A percentile compares a stretch with the other conserved stretches of the same genome.
Conservation (phyloP, 345 rosid genomes). For the Murraya koenigii region DNA sequence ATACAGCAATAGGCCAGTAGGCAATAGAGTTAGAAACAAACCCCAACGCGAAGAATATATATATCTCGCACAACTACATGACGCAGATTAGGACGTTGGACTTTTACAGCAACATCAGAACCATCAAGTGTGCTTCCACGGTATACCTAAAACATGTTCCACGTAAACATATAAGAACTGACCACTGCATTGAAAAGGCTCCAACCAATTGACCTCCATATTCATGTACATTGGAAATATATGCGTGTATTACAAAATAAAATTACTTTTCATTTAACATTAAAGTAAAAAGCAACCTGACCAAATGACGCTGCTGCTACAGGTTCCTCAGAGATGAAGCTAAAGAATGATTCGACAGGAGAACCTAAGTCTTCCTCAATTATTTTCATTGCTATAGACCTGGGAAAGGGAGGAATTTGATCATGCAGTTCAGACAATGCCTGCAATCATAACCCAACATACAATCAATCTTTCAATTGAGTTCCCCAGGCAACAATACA, state of each 20-base stretch:
- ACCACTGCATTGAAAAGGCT: neutral
- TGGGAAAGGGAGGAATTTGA: constrained; percentile 84
- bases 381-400: constrained; percentile 63
- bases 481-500: neutral
- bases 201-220: neutral
- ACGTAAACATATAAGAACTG: constrained; percentile 10
- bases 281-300: constrained; percentile 51
- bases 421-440: constrained; percentile 90
- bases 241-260: neutral
- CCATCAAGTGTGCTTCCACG: constrained; percentile 76
- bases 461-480: neutral
- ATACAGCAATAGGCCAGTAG: neutral
- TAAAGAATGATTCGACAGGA: constrained; percentile 63
- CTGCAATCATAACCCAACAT: constrained; percentile 44
- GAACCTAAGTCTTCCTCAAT: constrained; percentile 89
- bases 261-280: neutral
- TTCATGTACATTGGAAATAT: neutral
- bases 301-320: constrained; percentile 97
- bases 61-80: constrained; percentile 88
- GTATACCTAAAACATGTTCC: constrained; percentile 59
- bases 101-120: constrained; percentile 79
- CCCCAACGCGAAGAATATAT: constrained; percentile 89
- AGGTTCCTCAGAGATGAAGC: constrained; percentile 76
- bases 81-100: constrained; percentile 87
- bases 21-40: constrained; percentile 30